Conservation (phyloP, 2,329 filamentous ascomycete genomes). For the Pleochaeta shiraiana region DNA sequence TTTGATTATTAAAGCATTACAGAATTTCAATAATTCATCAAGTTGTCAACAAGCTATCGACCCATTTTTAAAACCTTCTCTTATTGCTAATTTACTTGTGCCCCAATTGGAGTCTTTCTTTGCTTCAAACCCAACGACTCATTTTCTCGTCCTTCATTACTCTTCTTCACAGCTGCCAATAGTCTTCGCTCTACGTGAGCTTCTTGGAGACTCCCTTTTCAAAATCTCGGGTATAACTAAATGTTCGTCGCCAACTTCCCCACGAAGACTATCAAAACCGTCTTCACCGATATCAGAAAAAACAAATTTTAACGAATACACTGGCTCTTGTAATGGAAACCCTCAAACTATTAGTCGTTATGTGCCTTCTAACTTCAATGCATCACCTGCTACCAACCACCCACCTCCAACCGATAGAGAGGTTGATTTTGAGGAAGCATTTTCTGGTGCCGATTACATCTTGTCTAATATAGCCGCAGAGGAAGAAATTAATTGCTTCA, state of each 20-base stretch:
- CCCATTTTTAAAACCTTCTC: constrained; percentile 29
- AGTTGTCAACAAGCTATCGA: constrained; percentile 24
- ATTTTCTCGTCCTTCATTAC: constrained; percentile 37
- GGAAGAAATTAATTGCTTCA: constrained; percentile 30
- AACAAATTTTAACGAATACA: not conserved
- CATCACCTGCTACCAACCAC: not conserved
- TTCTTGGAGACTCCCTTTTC: constrained; percentile 33
- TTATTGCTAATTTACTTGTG: constrained; percentile 34
- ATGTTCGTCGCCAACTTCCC: constrained; percentile 13
- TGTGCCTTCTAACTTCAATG: not conserved
- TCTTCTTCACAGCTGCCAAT: constrained; percentile 32
- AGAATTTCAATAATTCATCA: constrained; percentile 27
- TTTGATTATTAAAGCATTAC: constrained; percentile 37
- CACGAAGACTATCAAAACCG: not conserved
- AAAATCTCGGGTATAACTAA: constrained; percentile 34
- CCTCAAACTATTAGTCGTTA: not conserved
- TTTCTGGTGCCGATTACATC: constrained; percentile 30
- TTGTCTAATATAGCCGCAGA: constrained; percentile 32
- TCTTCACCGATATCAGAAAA: not conserved
- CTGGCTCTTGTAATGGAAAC: not conserved
- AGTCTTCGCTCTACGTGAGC: constrained; percentile 32
- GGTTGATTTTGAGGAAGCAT: constrained; percentile 14
- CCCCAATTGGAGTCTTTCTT: constrained; percentile 39
- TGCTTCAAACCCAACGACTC: constrained; percentile 27
- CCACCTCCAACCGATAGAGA: not conserved